phyloP scores from a whole-genome alignment of 2,329 filamentous ascomycete species.

The Alternaria rosae region DNA sequence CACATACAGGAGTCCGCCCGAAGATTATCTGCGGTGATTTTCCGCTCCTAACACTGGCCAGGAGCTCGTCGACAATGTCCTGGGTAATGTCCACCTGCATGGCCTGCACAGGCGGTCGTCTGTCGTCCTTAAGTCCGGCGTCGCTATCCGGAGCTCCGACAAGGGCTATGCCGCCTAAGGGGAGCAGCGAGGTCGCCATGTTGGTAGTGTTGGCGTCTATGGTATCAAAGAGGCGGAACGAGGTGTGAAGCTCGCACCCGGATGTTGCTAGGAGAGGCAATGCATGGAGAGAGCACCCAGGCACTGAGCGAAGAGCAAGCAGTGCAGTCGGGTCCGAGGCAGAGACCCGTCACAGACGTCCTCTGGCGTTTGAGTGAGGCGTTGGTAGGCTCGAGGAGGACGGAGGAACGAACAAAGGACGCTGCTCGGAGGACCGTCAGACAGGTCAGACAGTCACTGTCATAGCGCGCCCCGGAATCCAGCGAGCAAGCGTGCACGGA shows the following conservation, averaged over 20 bases:
- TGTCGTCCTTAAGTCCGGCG: slow-evolving; percentile 42
- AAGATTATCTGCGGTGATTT: slow-evolving; percentile 50
- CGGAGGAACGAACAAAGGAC: slow-evolving; percentile 45
- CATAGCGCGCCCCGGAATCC: slow-evolving; percentile 51
- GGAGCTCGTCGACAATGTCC: slow-evolving; percentile 52
- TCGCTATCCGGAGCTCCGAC: slow-evolving; percentile 49
- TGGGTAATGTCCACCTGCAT: slow-evolving; percentile 54
- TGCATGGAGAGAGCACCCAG: slow-evolving; percentile 52
- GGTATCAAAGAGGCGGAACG: slow-evolving; percentile 28
- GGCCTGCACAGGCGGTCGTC: slow-evolving; percentile 44
- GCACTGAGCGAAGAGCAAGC: slow-evolving; percentile 39
- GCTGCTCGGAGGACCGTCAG: slow-evolving; percentile 45
- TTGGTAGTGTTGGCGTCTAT: slow-evolving; percentile 19
- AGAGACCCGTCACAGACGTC: slow-evolving; percentile 35
- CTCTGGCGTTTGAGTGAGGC: slow-evolving; percentile 34
- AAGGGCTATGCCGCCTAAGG: slow-evolving; percentile 46
- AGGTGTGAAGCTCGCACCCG: slow-evolving; percentile 47
- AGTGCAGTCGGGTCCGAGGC: slow-evolving; percentile 31
- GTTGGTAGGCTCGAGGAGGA: slow-evolving; percentile 36
- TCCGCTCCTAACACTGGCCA: slow-evolving; percentile 47
- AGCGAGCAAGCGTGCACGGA: slow-evolving; percentile 48
- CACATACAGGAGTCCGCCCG: slow-evolving; percentile 51
- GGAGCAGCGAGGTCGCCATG: slow-evolving; percentile 43
- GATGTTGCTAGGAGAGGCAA: slow-evolving; percentile 46
- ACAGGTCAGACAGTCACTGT: slow-evolving; percentile 51